Percentiles rank a stretch among this genome's conserved stretches.
These are phyloP conservation scores for Phytophthora europaea DNA, from an alignment of 352 stramenopile genomes.

Conservation along the genomic window DNA sequence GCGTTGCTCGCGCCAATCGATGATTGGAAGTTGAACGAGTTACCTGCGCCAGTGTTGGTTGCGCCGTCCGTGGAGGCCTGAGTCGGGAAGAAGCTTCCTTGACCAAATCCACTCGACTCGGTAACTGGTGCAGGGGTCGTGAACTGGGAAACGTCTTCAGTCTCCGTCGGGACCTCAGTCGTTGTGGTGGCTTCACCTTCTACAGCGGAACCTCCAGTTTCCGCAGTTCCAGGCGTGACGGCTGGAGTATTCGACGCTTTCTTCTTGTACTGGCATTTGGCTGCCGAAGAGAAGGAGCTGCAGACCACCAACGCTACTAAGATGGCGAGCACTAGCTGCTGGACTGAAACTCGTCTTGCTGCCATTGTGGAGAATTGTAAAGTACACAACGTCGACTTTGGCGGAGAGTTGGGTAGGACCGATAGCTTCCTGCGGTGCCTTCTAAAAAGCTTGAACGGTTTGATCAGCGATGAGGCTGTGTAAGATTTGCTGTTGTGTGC, in stretches of 20 bases:
- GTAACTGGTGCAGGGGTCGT: not conserved
- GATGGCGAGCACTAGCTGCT: not conserved
- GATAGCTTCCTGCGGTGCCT: not conserved
- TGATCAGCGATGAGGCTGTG: not conserved
- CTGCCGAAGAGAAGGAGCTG: not conserved
- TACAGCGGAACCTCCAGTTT: not conserved
- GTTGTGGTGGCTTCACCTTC: not conserved
- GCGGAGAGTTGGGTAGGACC: not conserved
- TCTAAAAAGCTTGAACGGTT: not conserved
- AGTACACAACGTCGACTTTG: not conserved
- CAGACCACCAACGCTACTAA: not conserved
- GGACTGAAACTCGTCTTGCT: not conserved
- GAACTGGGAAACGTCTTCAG: not conserved
- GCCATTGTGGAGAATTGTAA: not conserved
- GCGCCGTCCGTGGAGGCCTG: not conserved
- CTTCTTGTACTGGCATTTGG: constrained; percentile 5
- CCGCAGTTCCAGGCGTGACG: not conserved
- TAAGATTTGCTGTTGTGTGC: not conserved
- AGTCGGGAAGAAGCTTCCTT: not conserved
- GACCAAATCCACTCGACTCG: not conserved
- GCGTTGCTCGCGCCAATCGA: not conserved
- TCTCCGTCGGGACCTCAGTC: not conserved
- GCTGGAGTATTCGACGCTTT: not conserved
- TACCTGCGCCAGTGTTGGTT: not conserved
- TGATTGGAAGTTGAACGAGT: constrained; percentile 1